Evolutionary conservation across 2,329 filamentous ascomycete genomes (phyloP).

Genomic region (Ciborinia camelliae): DNA sequence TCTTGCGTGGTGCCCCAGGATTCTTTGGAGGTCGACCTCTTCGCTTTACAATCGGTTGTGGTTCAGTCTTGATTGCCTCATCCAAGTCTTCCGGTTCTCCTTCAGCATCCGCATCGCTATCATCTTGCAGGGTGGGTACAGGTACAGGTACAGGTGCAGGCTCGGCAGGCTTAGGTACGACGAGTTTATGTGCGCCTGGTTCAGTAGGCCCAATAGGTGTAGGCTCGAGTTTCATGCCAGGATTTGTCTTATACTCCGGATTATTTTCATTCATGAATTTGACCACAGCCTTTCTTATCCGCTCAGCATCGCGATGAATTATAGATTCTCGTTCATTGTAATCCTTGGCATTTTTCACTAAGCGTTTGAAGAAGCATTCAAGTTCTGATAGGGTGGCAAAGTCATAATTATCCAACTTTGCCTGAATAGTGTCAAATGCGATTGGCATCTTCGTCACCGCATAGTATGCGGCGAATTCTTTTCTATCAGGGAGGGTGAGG

Average conservation of each 20-base stretch:
- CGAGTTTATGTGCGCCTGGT: neutral
- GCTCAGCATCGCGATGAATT: slow-evolving; percentile 79
- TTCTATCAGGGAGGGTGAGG: slow-evolving; percentile 63
- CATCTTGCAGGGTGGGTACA: slow-evolving; percentile 48
- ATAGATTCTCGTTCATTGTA: slow-evolving; percentile 72
- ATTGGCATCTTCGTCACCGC: slow-evolving; percentile 73
- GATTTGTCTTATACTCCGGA: slow-evolving; percentile 68
- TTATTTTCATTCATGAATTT: slow-evolving; percentile 87
- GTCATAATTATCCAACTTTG: slow-evolving; percentile 64
- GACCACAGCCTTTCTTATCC: slow-evolving; percentile 79
- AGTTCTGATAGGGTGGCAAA: slow-evolving; percentile 70
- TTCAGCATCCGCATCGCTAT: slow-evolving; percentile 38
- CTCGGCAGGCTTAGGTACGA: neutral
- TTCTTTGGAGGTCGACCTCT: slow-evolving; percentile 32
- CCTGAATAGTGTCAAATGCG: slow-evolving; percentile 72
- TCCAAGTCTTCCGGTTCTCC: slow-evolving; percentile 36
- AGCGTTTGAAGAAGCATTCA: slow-evolving; percentile 82
- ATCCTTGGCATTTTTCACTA: slow-evolving; percentile 83
- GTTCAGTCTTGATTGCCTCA: slow-evolving; percentile 32
- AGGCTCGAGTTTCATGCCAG: slow-evolving; percentile 65
- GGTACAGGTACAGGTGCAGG: slow-evolving; percentile 41
- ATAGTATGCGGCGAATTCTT: slow-evolving; percentile 72
- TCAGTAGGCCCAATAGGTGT: slow-evolving; percentile 42
- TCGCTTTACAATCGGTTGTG: slow-evolving; percentile 23
- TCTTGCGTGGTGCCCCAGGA: slow-evolving; percentile 37